Conservation (phyloP, 305 asterid species). For the Withania somnifera region DNA sequence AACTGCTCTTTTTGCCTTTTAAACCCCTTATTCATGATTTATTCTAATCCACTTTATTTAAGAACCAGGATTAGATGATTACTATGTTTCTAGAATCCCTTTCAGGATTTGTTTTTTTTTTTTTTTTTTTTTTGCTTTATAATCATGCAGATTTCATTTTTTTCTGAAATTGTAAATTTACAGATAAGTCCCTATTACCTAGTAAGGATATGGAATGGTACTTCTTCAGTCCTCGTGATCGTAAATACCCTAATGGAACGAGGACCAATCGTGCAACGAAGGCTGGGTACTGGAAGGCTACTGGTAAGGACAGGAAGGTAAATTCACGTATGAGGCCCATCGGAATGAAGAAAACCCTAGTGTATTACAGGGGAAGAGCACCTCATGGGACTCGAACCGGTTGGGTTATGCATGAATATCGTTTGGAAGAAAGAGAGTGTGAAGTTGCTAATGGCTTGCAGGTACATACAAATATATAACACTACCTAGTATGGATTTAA, state of each 20-base stretch:
- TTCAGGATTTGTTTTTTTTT: not conserved
- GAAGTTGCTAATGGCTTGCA: constrained; percentile 58
- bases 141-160: not conserved
- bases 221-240: constrained; percentile 86
- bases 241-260: constrained; percentile 87
- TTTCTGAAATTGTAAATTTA: not conserved
- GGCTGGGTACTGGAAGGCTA: constrained; percentile 96
- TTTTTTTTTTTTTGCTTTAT: not conserved
- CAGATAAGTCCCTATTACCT: constrained; percentile 83
- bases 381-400: constrained; percentile 91
- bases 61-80: not conserved
- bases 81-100: not conserved
- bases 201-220: constrained; percentile 98
- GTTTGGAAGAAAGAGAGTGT: constrained; percentile 82
- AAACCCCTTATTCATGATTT: not conserved
- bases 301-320: constrained; percentile 87
- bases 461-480: constrained; percentile 18
- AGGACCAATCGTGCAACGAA: constrained; percentile 89
- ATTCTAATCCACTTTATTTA: not conserved
- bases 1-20: constrained; percentile 8
- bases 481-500: not conserved
- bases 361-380: constrained; percentile 86
- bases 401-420: constrained; percentile 98
- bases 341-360: constrained; percentile 98
- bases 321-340: constrained; percentile 65